Conservation (phyloP, 2,329 filamentous ascomycete genomes). For the Monosporascus cannonballus region DNA sequence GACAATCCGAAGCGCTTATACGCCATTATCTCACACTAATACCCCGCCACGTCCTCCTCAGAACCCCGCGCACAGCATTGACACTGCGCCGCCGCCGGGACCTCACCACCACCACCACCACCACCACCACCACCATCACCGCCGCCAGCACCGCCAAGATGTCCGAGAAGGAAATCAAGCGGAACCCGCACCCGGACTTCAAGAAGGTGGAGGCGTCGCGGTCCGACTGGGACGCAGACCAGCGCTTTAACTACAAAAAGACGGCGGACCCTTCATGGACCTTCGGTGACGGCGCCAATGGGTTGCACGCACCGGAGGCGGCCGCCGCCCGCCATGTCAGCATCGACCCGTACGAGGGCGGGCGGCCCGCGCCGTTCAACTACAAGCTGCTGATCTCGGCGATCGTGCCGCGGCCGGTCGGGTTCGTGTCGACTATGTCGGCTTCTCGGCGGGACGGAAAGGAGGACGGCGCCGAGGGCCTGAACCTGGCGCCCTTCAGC, state of each 20-base stretch:
- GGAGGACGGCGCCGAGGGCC: slow-evolving; percentile 18
- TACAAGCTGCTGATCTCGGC: slow-evolving; percentile 88
- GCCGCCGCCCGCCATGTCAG: slow-evolving; percentile 49
- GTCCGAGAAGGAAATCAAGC: slow-evolving; percentile 37
- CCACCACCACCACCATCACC: background rate
- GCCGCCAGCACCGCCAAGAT: background rate
- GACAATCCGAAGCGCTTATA: too few relatives aligned
- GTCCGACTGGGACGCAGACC: slow-evolving; percentile 48
- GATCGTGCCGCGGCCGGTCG: slow-evolving; percentile 77
- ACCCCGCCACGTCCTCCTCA: background rate
- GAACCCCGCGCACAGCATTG: background rate
- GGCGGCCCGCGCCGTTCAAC: slow-evolving; percentile 64
- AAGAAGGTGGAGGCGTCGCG: slow-evolving; percentile 63
- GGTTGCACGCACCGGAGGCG: slow-evolving; percentile 23
- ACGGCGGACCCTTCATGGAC: slow-evolving; percentile 61
- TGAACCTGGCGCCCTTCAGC: slow-evolving; percentile 80
- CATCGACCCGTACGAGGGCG: slow-evolving; percentile 74
- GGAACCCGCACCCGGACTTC: slow-evolving; percentile 71
- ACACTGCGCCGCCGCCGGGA: background rate
- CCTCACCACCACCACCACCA: background rate
- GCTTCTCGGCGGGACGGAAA: slow-evolving; percentile 49
- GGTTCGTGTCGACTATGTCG: slow-evolving; percentile 48
- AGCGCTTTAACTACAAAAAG: slow-evolving; percentile 52
- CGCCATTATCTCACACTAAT: background rate
- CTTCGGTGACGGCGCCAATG: slow-evolving; percentile 60